Evolutionary conservation across 106 monocot species (phyloP), one percentile per base, ranked within the genome.

Genomic region (Alisma plantagoaquatica): DNA sequence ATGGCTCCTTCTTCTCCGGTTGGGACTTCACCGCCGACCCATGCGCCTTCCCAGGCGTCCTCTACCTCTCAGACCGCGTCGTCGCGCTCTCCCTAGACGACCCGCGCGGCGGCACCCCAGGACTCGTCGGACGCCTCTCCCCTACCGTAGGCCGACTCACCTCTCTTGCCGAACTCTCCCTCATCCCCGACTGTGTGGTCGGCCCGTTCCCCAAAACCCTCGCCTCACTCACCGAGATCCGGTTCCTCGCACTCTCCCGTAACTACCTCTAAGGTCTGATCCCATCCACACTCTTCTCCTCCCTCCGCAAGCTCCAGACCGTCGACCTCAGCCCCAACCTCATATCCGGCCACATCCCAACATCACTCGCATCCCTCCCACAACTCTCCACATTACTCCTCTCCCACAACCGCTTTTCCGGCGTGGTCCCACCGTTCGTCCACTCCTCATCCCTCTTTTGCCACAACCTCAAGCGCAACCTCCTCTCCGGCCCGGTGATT

Each of bases 261-360:
- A 57, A 57, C 57, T 33, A 23, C 41, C 25, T 55, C 77, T 50
- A 70, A 41, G 71, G 44, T 63, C 66, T 8, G 70, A 74, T 22
- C 77, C 81, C 64, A 65, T 72, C 29, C n/a, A n/a, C 57, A n/a
- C n/a, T 21, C 21, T 43, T 81, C 57, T 59, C 63, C n/a, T n/a
- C n/a, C n/a, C n/a, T n/a, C n/a, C n/a, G n/a, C n/a, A n/a, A n/a
- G n/a, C n/a, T n/a, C n/a, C n/a, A n/a, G n/a, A n/a, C n/a, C n/a
- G n/a, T n/a, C n/a, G n/a, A n/a, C n/a, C n/a, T n/a, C n/a, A n/a
- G n/a, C n/a, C n/a, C n/a, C n/a, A n/a, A n/a, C n/a, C n/a, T n/a
- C n/a, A n/a, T n/a, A n/a, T n/a, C n/a, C 54, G 80, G 80, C 58
- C 1, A 53, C 5, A 76, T 81, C 26, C 80, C 80, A 1, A 2